These are phyloP conservation scores for Salvia hispanica DNA, from an alignment of 257 asterid species.

Conservation along the genomic window DNA sequence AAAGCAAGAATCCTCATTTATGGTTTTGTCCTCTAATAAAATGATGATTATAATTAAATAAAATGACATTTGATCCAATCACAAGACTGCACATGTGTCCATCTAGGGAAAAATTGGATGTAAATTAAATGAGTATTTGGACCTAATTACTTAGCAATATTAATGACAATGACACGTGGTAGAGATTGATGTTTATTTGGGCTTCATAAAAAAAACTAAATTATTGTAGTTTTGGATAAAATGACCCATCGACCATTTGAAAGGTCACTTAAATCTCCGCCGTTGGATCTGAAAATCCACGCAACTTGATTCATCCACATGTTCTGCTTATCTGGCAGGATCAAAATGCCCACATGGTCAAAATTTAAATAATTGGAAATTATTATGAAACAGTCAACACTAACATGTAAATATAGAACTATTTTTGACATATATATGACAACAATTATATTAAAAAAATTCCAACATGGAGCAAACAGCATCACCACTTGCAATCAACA, in stretches of 20 bases:
- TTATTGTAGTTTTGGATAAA: constrained; percentile 23
- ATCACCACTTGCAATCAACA: neutral
- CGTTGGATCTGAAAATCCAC: constrained; percentile 28
- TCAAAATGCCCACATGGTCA: constrained; percentile 31
- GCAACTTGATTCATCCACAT: constrained; percentile 19
- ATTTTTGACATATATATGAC: neutral
- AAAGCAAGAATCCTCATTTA: too few relatives aligned
- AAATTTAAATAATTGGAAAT: neutral
- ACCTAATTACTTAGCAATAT: neutral
- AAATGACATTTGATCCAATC: too few relatives aligned
- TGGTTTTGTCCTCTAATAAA: too few relatives aligned
- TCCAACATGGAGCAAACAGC: neutral
- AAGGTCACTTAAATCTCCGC: constrained; percentile 25
- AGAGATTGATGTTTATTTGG: neutral
- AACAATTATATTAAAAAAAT: neutral
- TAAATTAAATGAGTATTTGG: neutral
- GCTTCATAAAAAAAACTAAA: neutral
- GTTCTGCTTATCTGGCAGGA: constrained; percentile 37
- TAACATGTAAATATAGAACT: too few relatives aligned
- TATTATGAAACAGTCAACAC: neutral
- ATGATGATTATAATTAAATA: too few relatives aligned
- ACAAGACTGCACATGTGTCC: too few relatives aligned
- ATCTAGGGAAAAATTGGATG: neutral
- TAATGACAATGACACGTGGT: neutral
- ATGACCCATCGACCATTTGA: constrained; percentile 23